These are phyloP conservation scores for Vigna reflexopilosa DNA, from an alignment of 306 rosid species.

Conservation along the genomic window DNA sequence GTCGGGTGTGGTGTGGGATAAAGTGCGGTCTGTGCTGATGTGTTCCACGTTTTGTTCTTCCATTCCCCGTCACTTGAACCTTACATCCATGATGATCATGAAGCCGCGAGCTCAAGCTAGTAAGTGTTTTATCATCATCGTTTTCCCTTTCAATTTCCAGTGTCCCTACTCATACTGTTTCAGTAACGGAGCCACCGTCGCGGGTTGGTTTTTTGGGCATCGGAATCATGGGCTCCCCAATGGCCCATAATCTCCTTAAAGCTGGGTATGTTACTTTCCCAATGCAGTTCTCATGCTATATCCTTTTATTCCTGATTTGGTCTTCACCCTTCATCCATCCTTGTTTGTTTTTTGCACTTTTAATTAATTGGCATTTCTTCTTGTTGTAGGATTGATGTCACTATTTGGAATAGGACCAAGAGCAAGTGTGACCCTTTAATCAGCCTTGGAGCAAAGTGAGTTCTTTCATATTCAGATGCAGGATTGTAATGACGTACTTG, in stretches of 20 bases:
- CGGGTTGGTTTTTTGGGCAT: slow-evolving; percentile 84
- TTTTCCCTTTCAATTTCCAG: not conserved
- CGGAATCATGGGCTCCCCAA: slow-evolving; percentile 98
- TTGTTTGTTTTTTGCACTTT: not conserved
- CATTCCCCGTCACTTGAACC: not conserved
- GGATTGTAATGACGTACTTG: not conserved
- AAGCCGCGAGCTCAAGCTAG: slow-evolving; percentile 13
- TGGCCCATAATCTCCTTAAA: slow-evolving; percentile 86
- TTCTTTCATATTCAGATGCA: not conserved
- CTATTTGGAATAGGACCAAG: slow-evolving; percentile 96
- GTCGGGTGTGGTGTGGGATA: not conserved
- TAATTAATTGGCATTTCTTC: not conserved
- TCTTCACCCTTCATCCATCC: not conserved
- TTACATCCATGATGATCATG: not conserved
- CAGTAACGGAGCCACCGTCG: slow-evolving; percentile 55
- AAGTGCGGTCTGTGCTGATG: not conserved
- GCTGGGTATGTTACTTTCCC: slow-evolving; percentile 59
- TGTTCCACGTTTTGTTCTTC: slow-evolving; percentile 3
- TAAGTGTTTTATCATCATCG: not conserved
- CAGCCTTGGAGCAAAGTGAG: slow-evolving; percentile 90
- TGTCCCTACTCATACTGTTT: not conserved
- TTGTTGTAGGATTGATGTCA: slow-evolving; percentile 65
- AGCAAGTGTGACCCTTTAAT: slow-evolving; percentile 87
- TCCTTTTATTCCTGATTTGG: not conserved
- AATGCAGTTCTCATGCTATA: not conserved